Base-by-base conservation (phyloP, 129 eudicot species). In the Pittosporum tobira region DNA sequence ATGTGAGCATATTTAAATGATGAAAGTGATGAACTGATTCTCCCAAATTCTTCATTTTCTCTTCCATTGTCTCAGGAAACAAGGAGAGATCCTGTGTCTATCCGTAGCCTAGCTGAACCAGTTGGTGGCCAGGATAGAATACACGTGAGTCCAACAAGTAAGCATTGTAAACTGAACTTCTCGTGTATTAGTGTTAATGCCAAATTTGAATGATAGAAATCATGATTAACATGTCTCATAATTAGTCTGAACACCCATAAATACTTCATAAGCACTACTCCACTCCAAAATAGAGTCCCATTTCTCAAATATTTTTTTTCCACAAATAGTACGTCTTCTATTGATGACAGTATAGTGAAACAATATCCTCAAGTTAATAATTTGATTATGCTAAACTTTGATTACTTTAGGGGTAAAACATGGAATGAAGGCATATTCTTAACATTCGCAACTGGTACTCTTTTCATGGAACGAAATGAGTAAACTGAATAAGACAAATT, bases 91-190 rank as follows among this genome's bases (percentile, higher is more conserved):
- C 57, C 69, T n/a, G 65, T 62, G 50, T 56, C 66, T 53, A 47
- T 14, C 42, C 15, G 59, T 49, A 61, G 61, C 47, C 68, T 27
- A 59, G 73, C 54, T 37, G 77, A 71, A 65, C 76, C 26, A 11
- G 61, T 40, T 60, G 62, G 49, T 48, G 43, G 44, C 12, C 47
- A 40, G 70, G 30, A 76, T 59, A 71, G 51, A 37, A 64, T 55
- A 51, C 25, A 67, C 48, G 48, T 10, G 48, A 43, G 43, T 63
- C 61, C 81, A 48, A 51, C 73, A 72, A 69, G 97, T 90, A 79
- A 75, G 91, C 37, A 23, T 55, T 45, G 10, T 56, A 42, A 59
- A 38, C 21, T 63, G 2, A 53, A 18, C 36, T 36, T 43, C 48
- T 59, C 37, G 1, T 25, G 10, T 49, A 24, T 40, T 29, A 36